Base-by-base conservation (phyloP, 495 filamentous ascomycete species). In the Eremomyces bilateralis region DNA sequence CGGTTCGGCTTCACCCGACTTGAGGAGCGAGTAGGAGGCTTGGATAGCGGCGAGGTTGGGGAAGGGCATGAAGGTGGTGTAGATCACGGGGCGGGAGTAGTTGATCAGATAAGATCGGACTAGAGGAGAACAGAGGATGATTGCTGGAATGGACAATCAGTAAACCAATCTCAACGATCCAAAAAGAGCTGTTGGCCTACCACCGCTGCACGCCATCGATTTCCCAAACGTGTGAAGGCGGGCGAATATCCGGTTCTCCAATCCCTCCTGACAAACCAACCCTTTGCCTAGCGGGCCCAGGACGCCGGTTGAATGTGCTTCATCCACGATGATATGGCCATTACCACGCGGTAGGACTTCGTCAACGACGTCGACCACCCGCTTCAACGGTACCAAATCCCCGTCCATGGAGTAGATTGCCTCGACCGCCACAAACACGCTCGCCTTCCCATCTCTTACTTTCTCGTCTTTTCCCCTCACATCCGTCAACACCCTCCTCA, bases 361-460 rank as follows among this genome's bases (percentile, higher is more conserved):
- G 33, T 81, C 63, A 0, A 74, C 65, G 1, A 63, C 43, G 4
- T 54, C 44, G 1, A 76, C 57, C 22, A 83, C 63, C 16, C 70
- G 57, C 12, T 48, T 42, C 12, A 88, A 53, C 0, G 74, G 76
- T 6, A 64, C 66, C 5, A 79, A 45, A 51, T 83, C 77, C 0
- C 80, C 80, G 47, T 85, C 77, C 80, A 88, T 88, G 36, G 72
- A 80, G 49, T 88, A 88, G n/a, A 83, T 53, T 1, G 64, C 63
- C 46, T 88, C 80, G 0, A 83, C 57, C 1, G 71, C 70, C 15
- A 85, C 59, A 43, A 85, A 72, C 4, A 73, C 54, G 43, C 62
- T 69, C 16, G 44, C 42, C 25, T 47, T 43, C 2, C 65, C 60
- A 11, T 40, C 44, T 21, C 17, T 33, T 11, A 64, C n/a, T 46